Evolutionary conservation across 129 eudicot genomes (phyloP).

Genomic region (Pittosporum tobira): DNA sequence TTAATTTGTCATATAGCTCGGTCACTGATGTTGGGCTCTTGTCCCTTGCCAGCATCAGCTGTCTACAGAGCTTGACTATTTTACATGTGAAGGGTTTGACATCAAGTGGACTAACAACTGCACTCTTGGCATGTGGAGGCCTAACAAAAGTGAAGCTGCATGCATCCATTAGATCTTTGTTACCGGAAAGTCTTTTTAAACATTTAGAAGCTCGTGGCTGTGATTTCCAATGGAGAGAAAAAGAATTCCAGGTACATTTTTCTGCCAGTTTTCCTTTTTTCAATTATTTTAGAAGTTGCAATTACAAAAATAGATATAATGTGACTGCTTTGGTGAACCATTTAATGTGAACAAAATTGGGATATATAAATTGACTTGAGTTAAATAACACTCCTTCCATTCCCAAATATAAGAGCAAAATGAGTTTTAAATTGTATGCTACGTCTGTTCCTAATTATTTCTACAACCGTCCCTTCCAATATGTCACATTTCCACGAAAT

Average conservation of each 20-base stretch:
- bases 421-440: too few relatives aligned
- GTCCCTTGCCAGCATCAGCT: constrained; percentile 71
- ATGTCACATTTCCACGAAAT: too few relatives aligned
- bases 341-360: too few relatives aligned
- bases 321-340: too few relatives aligned
- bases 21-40: constrained; percentile 84
- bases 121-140: constrained; percentile 78
- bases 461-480: too few relatives aligned
- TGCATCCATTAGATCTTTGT: constrained; percentile 44
- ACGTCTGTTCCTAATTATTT: too few relatives aligned
- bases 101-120: constrained; percentile 60
- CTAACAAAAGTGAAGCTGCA: constrained; percentile 91
- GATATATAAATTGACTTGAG: too few relatives aligned
- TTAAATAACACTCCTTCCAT: too few relatives aligned
- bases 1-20: constrained; percentile 76
- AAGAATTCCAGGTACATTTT: constrained; percentile 46
- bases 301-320: too few relatives aligned
- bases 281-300: too few relatives aligned
- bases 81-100: constrained; percentile 71
- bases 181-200: constrained; percentile 52
- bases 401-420: too few relatives aligned
- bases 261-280: neutral
- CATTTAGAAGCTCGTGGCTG: constrained; percentile 95
- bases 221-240: constrained; percentile 73
- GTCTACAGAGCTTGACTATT: constrained; percentile 74